Evolutionary conservation across 192 early-diverging fungal species (phyloP).

Genomic region (Spizellomyces sp.): DNA sequence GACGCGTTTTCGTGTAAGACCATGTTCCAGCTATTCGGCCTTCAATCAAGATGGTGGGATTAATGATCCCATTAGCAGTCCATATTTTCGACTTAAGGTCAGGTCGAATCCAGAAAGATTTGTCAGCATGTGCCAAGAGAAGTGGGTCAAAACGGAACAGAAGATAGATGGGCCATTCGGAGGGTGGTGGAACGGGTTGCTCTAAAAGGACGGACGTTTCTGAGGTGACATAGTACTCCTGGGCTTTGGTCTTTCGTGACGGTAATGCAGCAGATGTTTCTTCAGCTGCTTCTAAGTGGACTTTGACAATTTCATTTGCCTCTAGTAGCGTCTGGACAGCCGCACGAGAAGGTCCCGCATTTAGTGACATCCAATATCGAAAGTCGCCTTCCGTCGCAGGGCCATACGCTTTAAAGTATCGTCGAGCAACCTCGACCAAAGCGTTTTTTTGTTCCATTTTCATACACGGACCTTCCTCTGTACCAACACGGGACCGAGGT

Average conservation of each 20-base stretch:
- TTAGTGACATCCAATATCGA: constrained; percentile 14
- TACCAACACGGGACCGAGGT: neutral
- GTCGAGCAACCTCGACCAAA: constrained; percentile 11
- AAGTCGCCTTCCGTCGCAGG: constrained; percentile 26
- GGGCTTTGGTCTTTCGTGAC: neutral
- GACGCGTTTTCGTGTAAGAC: neutral
- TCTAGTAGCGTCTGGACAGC: constrained; percentile 1
- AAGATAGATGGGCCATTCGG: neutral
- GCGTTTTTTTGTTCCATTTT: constrained; percentile 2
- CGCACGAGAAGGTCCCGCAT: constrained; percentile 3
- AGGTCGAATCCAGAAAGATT: constrained; percentile 12
- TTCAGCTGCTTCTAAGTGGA: neutral
- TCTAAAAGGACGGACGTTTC: neutral
- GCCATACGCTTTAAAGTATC: constrained; percentile 24
- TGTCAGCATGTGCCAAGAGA: constrained; percentile 20
- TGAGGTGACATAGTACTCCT: constrained; percentile 3
- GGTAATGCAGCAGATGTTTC: neutral
- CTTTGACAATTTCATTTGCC: constrained; percentile 1
- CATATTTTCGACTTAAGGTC: constrained; percentile 16
- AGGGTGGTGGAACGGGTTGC: neutral
- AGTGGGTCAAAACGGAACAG: constrained; percentile 25
- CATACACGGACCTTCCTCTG: too few relatives aligned
- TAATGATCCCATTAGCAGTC: constrained; percentile 29
- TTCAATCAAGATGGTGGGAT: constrained; percentile 9
- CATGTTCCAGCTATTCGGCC: constrained; percentile 22